A percentile compares a stretch with the other conserved stretches of the same genome.
Conservation (phyloP, 495 filamentous ascomycete species). For the Opeltia flavorubescens region DNA sequence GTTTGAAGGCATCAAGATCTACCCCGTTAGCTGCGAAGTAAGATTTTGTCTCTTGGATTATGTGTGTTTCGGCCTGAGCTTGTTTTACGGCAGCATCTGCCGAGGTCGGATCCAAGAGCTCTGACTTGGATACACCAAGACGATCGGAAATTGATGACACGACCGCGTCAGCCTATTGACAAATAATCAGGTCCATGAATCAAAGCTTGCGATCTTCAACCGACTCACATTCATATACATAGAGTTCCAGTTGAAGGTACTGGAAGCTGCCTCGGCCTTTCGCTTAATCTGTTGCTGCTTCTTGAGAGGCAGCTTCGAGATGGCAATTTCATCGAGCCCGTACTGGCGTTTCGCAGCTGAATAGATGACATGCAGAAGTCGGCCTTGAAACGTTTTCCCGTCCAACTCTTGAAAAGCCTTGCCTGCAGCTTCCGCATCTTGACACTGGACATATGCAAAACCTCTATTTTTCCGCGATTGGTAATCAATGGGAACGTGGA, state of each 20-base stretch:
- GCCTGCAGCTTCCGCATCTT: conserved; percentile 53
- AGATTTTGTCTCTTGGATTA: conserved; percentile 89
- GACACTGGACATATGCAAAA: conserved; percentile 75
- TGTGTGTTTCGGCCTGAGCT: conserved; percentile 87
- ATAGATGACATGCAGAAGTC: conserved; percentile 77
- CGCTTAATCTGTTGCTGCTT: conserved; percentile 83
- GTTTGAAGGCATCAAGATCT: conserved; percentile 81
- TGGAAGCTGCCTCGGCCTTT: conserved; percentile 59
- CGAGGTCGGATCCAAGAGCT: conserved; percentile 84
- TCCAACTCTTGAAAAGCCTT: conserved; percentile 63
- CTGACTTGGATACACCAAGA: conserved; percentile 75
- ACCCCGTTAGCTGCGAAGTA: conserved; percentile 82
- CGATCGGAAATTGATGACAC: conserved; percentile 80
- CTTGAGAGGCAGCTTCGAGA: conserved; percentile 82
- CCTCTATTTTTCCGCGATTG: conserved; percentile 59
- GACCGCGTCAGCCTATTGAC: conserved; percentile 62
- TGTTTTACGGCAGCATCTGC: conserved; percentile 90
- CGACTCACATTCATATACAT: conserved; percentile 76
- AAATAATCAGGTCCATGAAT: conserved; percentile 15
- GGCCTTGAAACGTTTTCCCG: conserved; percentile 75
- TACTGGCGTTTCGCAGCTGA: conserved; percentile 65
- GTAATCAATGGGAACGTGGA: conserved; percentile 64
- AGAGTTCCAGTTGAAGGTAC: conserved; percentile 89
- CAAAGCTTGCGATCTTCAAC: not conserved
- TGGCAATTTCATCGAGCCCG: conserved; percentile 69